Evolutionary conservation across 2,329 filamentous ascomycete species (phyloP), one percentile per base, ranked within the genome.

Genomic region (Falciphora oryzae): DNA sequence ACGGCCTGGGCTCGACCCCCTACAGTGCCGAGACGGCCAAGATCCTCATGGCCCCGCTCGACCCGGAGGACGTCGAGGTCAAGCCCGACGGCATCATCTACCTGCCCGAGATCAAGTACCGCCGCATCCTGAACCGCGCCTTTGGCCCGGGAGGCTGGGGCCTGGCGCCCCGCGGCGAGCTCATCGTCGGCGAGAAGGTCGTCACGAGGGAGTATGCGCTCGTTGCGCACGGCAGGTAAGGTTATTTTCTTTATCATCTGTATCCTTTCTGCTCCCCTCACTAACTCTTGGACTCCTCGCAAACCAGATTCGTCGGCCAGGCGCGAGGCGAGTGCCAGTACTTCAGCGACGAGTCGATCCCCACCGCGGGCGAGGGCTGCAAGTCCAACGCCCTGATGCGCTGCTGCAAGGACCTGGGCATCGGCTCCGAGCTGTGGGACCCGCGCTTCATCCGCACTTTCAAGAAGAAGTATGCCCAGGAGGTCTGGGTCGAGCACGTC

Each of bases 121-220:
- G 95, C 59, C 83, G 94, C 68, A 94, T 96, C 68, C 78, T 99
- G 71, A 97, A 98, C 76, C 81, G 83, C 71, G 92, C 93, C 0
- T 99, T 99, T 78, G 94, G 95, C 0, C 95, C 95, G 0, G 95
- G 96, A 64, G 95, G 91, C 8, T 99, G 95, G 95, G 95, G 95
- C 0, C 80, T 99, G 64, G 94, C 94, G 65, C 95, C 95, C 13
- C 82, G 93, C 65, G 90, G 93, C 22, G 91, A 96, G 74, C 88
- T 91, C 63, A 89, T 92, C 16, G 91, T 97, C 1, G 93, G 91
- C n/a, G 86, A 88, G 35, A 92, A 89, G 75, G 81, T 89, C 60
- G 86, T 89, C 27, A 97, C 94, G 71, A 85, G 95, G 69, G 95
- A 99, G 79, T 99, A 97, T 77, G 95, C 93, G 44, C 84, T 99